A percentile compares a stretch with the other conserved stretches of the same genome.
Evolutionary conservation across 306 rosid genomes (phyloP).

Genomic region (Gillenia trifoliata): DNA sequence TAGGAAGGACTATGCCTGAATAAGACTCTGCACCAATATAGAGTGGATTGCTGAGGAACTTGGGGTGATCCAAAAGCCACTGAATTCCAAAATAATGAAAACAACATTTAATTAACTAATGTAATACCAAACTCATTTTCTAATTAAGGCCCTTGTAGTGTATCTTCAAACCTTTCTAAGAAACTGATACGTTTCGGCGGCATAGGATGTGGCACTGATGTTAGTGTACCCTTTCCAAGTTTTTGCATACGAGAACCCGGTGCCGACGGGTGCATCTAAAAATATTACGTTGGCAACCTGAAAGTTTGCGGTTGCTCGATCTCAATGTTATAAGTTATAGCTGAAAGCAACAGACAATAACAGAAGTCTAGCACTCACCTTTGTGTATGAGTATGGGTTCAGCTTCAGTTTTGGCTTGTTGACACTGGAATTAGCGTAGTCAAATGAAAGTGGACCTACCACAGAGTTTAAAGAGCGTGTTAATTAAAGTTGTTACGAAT

Average conservation of each 20-base stretch:
- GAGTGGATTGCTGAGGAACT: conserved; percentile 18
- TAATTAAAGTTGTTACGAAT: too few species aligned
- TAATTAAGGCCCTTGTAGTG: too few species aligned
- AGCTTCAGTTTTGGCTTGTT: conserved; percentile 4
- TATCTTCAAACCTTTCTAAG: background rate
- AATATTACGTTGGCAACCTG: conserved; percentile 25
- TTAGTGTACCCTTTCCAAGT: conserved; percentile 2
- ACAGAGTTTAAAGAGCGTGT: too few species aligned
- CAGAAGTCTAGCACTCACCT: background rate
- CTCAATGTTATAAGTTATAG: too few species aligned
- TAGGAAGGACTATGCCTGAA: conserved; percentile 27
- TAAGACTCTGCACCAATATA: conserved; percentile 31
- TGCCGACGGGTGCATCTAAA: conserved; percentile 26
- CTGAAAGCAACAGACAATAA: background rate
- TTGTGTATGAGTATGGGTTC: conserved; percentile 24
- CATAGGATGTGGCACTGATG: background rate
- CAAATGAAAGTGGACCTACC: conserved; percentile 14
- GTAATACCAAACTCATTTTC: background rate
- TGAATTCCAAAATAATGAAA: background rate
- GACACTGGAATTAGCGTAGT: background rate
- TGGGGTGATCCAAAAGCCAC: conserved; percentile 15
- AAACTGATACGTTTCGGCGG: conserved; percentile 2
- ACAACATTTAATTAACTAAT: too few species aligned
- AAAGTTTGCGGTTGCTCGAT: background rate
- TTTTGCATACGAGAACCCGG: conserved; percentile 22